These are phyloP conservation scores for Dryas integrifolia DNA, from an alignment of 331 rosid genomes.

Conservation along the genomic window DNA sequence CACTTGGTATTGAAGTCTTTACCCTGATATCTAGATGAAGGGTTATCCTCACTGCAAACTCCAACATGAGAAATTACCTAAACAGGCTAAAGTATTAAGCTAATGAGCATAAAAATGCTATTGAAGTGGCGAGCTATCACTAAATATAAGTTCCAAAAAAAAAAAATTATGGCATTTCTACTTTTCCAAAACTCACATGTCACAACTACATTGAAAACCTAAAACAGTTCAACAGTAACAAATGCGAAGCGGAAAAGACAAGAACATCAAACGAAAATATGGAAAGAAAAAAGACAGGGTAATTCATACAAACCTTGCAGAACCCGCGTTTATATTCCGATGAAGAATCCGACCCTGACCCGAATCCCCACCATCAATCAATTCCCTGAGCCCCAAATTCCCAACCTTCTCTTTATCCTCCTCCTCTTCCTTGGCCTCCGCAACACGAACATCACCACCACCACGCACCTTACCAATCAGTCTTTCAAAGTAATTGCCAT, in stretches of 20 bases:
- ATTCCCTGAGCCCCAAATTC: constrained; percentile 63
- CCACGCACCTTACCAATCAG: constrained; percentile 27
- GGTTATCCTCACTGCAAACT: background rate
- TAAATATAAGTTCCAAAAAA: background rate
- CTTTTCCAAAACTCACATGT: background rate
- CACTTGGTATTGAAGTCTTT: background rate
- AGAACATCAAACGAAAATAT: background rate
- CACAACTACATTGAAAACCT: background rate
- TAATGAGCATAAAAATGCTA: background rate
- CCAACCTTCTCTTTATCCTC: constrained; percentile 39
- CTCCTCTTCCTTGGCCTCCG: constrained; percentile 24
- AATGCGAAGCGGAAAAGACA: background rate
- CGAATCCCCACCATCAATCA: constrained; percentile 55
- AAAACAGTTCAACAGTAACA: background rate
- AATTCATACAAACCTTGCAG: constrained; percentile 48
- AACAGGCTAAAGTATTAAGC: background rate
- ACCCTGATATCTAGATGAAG: background rate
- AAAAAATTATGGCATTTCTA: background rate
- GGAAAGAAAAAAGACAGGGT: background rate
- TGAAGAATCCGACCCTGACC: constrained; percentile 66
- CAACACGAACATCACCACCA: background rate
- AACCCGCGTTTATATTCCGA: constrained; percentile 60
- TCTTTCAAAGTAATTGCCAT: constrained; percentile 88
- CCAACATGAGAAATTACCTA: background rate
- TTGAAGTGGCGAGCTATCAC: background rate